Conservation (phyloP, 78 protist genomes). For the Dictyostelium intermedium region DNA sequence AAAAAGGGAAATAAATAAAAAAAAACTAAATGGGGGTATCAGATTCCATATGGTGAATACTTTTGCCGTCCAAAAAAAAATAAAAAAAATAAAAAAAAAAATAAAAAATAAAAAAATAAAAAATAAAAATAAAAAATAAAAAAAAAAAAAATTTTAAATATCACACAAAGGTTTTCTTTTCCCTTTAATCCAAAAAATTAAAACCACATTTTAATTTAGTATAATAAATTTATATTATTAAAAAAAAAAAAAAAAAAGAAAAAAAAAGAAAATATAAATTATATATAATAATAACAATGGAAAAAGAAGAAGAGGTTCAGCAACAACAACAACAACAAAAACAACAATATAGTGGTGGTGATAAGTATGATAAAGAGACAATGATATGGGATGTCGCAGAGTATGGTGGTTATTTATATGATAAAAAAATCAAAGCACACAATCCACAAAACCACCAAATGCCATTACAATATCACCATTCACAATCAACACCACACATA, state of each 20-base stretch:
- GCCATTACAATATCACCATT: neutral
- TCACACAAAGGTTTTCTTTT: neutral
- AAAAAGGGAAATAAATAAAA: too few relatives aligned
- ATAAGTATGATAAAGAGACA: neutral
- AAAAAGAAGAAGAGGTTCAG: neutral
- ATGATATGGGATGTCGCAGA: neutral
- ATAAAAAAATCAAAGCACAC: neutral
- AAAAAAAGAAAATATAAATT: neutral
- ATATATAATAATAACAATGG: neutral
- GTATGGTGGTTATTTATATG: neutral
- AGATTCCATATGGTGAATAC: neutral
- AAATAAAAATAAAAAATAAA: too few relatives aligned
- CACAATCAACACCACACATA: neutral
- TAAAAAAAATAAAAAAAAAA: too few relatives aligned
- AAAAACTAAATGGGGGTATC: neutral
- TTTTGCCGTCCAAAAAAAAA: too few relatives aligned
- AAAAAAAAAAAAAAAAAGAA: neutral
- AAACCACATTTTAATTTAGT: too few relatives aligned
- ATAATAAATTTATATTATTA: too few relatives aligned
- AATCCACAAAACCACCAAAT: neutral
- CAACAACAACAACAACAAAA: neutral
- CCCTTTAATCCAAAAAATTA: too few relatives aligned
- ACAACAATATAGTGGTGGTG: neutral
- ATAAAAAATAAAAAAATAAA: too few relatives aligned
- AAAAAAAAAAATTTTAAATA: too few relatives aligned